Conservation (phyloP, 1,284 basidiomycete species). For the Ustilago curta region DNA sequence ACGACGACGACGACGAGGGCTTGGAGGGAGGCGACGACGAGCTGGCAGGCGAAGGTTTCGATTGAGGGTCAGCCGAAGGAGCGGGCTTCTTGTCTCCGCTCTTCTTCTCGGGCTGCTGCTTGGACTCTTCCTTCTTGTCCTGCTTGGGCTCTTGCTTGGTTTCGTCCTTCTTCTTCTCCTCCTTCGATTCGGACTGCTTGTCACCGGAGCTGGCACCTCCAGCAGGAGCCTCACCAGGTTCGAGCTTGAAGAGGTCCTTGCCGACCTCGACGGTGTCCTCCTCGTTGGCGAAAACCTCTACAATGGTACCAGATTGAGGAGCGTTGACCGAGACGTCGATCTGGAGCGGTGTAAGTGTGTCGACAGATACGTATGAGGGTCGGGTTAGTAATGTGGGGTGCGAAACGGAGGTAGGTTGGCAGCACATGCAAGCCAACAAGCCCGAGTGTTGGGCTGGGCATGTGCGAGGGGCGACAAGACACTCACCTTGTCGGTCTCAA, state of each 20-base stretch:
- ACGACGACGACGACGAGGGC: constrained; percentile 24
- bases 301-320: constrained; percentile 86
- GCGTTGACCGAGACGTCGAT: constrained; percentile 98
- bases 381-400: not conserved
- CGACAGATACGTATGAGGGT: not conserved
- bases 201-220: constrained; percentile 71
- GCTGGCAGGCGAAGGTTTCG: constrained; percentile 30
- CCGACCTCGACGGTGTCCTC: constrained; percentile 95
- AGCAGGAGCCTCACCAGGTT: constrained; percentile 77
- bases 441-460: not conserved
- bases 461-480: not conserved
- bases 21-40: constrained; percentile 34
- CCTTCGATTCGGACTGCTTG: constrained; percentile 70
- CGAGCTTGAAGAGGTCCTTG: constrained; percentile 92
- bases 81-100: constrained; percentile 69
- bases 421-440: not conserved
- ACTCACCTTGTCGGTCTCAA: constrained; percentile 96
- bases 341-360: constrained; percentile 71
- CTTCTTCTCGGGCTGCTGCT: constrained; percentile 66
- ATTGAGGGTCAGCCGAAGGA: constrained; percentile 31
- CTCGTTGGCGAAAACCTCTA: constrained; percentile 86
- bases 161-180: constrained; percentile 69
- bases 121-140: constrained; percentile 59
- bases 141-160: constrained; percentile 66
- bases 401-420: not conserved